Evolutionary conservation across 345 rosid genomes (phyloP), one percentile per base, ranked within the genome.

Genomic region (Dipteronia sinensis): DNA sequence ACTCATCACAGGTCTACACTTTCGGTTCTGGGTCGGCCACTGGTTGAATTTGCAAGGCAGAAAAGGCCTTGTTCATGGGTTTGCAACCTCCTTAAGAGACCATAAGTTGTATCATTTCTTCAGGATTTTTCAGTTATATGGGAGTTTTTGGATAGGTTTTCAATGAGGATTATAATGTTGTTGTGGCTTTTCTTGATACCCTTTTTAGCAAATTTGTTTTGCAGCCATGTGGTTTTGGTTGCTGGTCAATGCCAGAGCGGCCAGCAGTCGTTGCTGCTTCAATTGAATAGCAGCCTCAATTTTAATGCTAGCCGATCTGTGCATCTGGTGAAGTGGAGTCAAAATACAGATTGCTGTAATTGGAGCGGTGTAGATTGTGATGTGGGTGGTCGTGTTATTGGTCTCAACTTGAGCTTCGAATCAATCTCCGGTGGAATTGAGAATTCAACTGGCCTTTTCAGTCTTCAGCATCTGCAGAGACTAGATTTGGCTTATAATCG

Each of bases 331-430:
- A 8, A 1, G 0, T 81, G 87, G 87, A 10, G 10, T 38, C 55
- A 19, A 22, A 10, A 11, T n/a, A 34, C 12, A 0, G 82, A 84
- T n/a, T 84, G 86, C 59, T 84, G 84, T 56, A 1, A 9, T 0
- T 80, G 83, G 86, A 10, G 12, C 15, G 82, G 86, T 13, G 67
- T 83, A 3, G 34, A 1, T 0, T 83, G 86, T n/a, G 68, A 51
- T 31, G 77, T 0, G 16, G 62, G 38, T 16, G 83, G 83, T 23
- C 79, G 17, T 68, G 66, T 80, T 19, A 67, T 46, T 70, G 73
- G 49, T 16, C 80, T 85, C 4, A 55, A 83, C 69, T 77, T 87
- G 77, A 83, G 82, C 76, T 38, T 11, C 1, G 79, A 83, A 72
- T 49, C 61, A 12, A 85, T 85, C 66, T 73, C 66, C 0, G 76